Evolutionary conservation across 2,329 filamentous ascomycete genomes (phyloP).

Genomic region (Thelonectria rubi): DNA sequence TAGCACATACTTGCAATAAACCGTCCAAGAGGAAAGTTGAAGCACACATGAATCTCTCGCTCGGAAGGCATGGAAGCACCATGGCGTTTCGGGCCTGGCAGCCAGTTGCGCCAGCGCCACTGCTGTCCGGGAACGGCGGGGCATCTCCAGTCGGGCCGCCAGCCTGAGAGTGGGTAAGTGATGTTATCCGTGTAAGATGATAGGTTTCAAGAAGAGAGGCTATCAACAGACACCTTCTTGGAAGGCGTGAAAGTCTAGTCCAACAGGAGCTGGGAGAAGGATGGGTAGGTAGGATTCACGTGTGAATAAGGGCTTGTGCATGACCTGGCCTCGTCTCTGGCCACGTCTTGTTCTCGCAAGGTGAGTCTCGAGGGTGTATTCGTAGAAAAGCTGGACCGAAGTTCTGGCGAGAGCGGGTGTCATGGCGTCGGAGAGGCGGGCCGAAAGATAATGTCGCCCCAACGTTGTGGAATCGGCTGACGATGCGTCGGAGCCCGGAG

Average conservation of each 20-base stretch:
- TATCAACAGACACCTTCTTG: neutral
- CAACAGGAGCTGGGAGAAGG: neutral
- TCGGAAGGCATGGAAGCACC: neutral
- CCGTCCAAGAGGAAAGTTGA: neutral
- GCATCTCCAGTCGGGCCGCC: constrained; percentile 18
- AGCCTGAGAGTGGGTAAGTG: constrained; percentile 5
- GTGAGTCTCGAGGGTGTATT: constrained; percentile 1
- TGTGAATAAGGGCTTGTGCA: constrained; percentile 12
- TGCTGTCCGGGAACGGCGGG: constrained; percentile 12
- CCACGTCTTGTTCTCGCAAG: constrained; percentile 1
- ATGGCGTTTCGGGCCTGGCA: constrained; percentile 37
- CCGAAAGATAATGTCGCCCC: constrained; percentile 43
- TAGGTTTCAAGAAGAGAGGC: neutral
- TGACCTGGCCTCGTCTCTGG: neutral
- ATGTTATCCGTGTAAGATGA: constrained; percentile 10
- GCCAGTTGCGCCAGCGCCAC: constrained; percentile 9
- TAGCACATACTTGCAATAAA: neutral
- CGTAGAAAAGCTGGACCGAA: constrained; percentile 29
- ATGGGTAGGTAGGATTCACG: neutral
- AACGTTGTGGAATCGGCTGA: constrained; percentile 39
- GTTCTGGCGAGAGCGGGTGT: constrained; percentile 42
- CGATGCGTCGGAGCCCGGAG: constrained; percentile 26
- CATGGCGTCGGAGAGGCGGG: constrained; percentile 48
- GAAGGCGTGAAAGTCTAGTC: neutral
- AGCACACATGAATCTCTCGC: neutral